A percentile compares a stretch with the other conserved stretches of the same genome.
phyloP scores from a whole-genome alignment of 1,139 yeast genomes.

The Debaryomyces sp. region DNA sequence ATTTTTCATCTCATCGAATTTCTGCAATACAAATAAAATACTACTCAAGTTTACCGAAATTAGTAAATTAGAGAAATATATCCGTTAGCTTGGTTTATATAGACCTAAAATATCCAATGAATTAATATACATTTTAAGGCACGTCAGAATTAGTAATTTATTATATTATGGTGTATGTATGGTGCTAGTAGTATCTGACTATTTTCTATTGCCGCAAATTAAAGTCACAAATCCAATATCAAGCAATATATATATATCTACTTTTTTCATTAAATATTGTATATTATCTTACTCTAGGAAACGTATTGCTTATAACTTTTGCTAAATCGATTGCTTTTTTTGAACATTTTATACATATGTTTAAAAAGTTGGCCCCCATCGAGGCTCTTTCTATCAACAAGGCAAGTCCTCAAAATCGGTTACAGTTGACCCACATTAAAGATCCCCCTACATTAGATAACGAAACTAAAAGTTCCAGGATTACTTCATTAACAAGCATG shows the following conservation, averaged over 20 bases:
- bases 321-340: slow-evolving; percentile 5
- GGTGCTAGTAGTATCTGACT: not conserved
- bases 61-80: not conserved
- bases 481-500: slow-evolving; percentile 19
- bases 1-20: slow-evolving; percentile 10
- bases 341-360: slow-evolving; percentile 4
- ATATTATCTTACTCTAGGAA: not conserved
- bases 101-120: not conserved
- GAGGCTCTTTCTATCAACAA: slow-evolving; percentile 8
- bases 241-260: not conserved
- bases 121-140: not conserved
- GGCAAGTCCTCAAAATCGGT: slow-evolving; percentile 5
- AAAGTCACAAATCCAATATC: slow-evolving; percentile 11
- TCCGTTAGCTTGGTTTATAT: not conserved
- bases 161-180: not conserved
- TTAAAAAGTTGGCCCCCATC: slow-evolving; percentile 11
- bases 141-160: not conserved
- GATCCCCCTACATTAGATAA: slow-evolving; percentile 4
- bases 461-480: slow-evolving; percentile 18
- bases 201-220: slow-evolving; percentile 12
- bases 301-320: slow-evolving; percentile 1
- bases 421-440: not conserved
- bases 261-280: not conserved
- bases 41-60: not conserved
- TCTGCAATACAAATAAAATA: not conserved